A percentile compares a stretch with the other conserved stretches of the same genome.
Evolutionary conservation across 306 rosid species (phyloP).

Genomic region (Cucumis sativus): Cucumber_9930_V3 NC_026659.2:1912001-1912500

Average conservation of each 20-base stretch:
- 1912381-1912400: conserved; percentile 86
- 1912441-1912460: conserved; percentile 10
- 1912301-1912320: background rate
- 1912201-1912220: conserved; percentile 49
- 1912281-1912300: conserved; percentile 74
- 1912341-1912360: background rate
- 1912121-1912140: conserved; percentile 12
- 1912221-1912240: conserved; percentile 58
- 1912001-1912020: background rate
- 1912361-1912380: conserved; percentile 36
- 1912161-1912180: background rate
- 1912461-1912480: background rate
- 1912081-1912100: conserved; percentile 64
- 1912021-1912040: background rate
- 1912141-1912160: background rate
- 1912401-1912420: conserved; percentile 92
- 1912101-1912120: conserved; percentile 70
- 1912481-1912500: background rate
- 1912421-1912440: conserved; percentile 39
- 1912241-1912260: conserved; percentile 81
- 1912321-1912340: background rate
- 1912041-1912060: conserved; percentile 75
- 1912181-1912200: conserved; percentile 3
- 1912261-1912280: conserved; percentile 63
- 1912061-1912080: conserved; percentile 92